Evolutionary conservation across 192 early-diverging fungal species (phyloP), one percentile per base, ranked within the genome.

Genomic region (Podila epicladia): DNA sequence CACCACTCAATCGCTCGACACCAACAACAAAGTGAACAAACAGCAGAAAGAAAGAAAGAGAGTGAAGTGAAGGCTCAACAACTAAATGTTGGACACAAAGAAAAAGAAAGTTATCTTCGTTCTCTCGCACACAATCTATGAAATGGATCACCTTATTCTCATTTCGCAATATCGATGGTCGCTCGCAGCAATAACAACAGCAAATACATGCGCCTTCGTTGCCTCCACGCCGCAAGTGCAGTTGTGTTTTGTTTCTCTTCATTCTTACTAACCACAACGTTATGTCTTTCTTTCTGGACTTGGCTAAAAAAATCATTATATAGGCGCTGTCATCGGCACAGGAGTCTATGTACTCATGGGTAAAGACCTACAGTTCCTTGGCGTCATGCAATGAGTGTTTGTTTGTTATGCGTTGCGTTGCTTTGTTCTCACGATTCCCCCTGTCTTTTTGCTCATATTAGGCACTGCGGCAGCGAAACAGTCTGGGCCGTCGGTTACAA

Each of bases 401-500:
- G 20, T 26, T 24, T 61, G 29, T 33, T 61, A 26, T 37, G 35
- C 35, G 35, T 37, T 37, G 35, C 33, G 6, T 20, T 31, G 9
- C 29, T 12, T 33, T 61, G 26, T 61, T 33, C 15, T 61, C 31
- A 33, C 22, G 26, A 33, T 15, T 24, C 12, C 12, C 5, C 12
- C 5, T 33, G 11, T 19, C 5, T 0, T 26, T 12, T 72, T 41
- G 32, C 32, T 22, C 19, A 29, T 26, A 31, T 19, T 12, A 85
- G 92, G 93, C 48, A 75, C 78, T 7, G 95, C 94, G 9, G 96
- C 96, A 9, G 85, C 85, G 0, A 82, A 88, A 22, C 87, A 94
- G 53, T 91, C 96, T 24, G 96, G 96, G 0, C 96, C 96, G 0
- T 95, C 93, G 15, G 82, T 97, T 2, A 90, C 95, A 5, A 63